Base-by-base conservation (phyloP, 495 filamentous ascomycete species). In the Sordaria brevicollis region DNA sequence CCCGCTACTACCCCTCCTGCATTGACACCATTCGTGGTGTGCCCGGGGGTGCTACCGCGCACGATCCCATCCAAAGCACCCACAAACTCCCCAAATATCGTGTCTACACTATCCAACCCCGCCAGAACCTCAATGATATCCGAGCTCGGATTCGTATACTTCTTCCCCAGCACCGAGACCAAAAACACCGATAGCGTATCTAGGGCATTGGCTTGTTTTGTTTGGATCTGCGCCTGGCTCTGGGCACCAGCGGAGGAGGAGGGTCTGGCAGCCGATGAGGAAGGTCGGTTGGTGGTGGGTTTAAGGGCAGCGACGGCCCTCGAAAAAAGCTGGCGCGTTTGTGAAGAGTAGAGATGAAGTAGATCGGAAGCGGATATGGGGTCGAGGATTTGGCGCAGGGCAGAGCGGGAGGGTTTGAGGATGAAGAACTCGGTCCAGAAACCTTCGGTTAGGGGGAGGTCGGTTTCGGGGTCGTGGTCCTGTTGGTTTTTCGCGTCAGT, bases 391-490 rank as follows among this genome's bases (percentile, higher is more conserved):
- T 80, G 80, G 72, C 85, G 86, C 68, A 99, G 80, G 66, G 87
- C 85, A 1, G 82, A 77, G 41, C 86, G 84, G 77, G 97, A 91
- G 35, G 95, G 94, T 66, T 86, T 86, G 65, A 97, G 84, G 43
- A 98, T 84, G 80, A 98, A 99, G 81, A 98, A 92, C 81, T 97
- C 94, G 67, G 88, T 86, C 96, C 95, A 99, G 81, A 97, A 99
- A 9, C 93, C 95, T 71, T 97, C 93, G 0, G 90, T 86, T 66
- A 88, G 89, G 41, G 85, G 80, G 70, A 85, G 85, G 57, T 93
- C 90, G 49, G n/a, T n/a, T n/a, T 84, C 80, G 17, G 89, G 86
- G 73, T 85, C 79, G 36, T 88, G 84, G 68, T 81, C 78, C 79
- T 82, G 57, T 39, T 35, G 19, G 10, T 29, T 43, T 9, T 6